phyloP scores from a whole-genome alignment of 305 asterid genomes.

The Withania somnifera region DNA sequence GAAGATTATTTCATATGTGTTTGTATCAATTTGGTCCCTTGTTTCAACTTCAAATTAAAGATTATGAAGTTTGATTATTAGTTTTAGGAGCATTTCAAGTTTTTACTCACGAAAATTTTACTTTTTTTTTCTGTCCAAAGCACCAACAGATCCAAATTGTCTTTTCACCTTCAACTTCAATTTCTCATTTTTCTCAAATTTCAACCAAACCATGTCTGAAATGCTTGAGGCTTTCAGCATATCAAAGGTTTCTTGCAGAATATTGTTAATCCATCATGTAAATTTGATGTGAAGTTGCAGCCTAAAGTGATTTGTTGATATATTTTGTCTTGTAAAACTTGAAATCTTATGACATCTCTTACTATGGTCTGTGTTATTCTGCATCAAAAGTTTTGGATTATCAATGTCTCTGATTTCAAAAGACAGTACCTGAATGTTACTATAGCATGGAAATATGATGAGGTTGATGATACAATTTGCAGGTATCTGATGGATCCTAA shows the following conservation, averaged over 20 bases:
- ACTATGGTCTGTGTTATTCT: background rate
- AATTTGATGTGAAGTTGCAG: background rate
- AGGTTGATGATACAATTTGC: constrained; percentile 10
- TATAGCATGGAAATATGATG: background rate
- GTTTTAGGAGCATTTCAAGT: background rate
- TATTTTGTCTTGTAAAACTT: background rate
- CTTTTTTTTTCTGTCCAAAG: background rate
- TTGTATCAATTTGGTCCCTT: background rate
- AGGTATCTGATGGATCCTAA: constrained; percentile 92
- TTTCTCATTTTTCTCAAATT: background rate
- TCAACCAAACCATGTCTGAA: background rate
- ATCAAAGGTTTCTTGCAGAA: background rate
- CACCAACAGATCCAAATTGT: background rate
- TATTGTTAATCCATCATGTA: background rate
- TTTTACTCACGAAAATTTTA: background rate
- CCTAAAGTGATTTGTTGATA: background rate
- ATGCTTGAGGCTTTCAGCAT: background rate
- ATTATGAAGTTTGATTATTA: background rate
- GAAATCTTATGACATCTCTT: background rate
- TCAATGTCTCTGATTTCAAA: background rate
- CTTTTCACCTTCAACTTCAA: background rate
- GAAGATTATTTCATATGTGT: background rate
- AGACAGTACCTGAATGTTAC: background rate
- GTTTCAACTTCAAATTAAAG: background rate
- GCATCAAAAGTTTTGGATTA: background rate